A percentile compares a stretch with the other conserved stretches of the same genome.
Evolutionary conservation across 768 basidiomycete species (phyloP).

Genomic region (Thelephora aurantiotincta): DNA sequence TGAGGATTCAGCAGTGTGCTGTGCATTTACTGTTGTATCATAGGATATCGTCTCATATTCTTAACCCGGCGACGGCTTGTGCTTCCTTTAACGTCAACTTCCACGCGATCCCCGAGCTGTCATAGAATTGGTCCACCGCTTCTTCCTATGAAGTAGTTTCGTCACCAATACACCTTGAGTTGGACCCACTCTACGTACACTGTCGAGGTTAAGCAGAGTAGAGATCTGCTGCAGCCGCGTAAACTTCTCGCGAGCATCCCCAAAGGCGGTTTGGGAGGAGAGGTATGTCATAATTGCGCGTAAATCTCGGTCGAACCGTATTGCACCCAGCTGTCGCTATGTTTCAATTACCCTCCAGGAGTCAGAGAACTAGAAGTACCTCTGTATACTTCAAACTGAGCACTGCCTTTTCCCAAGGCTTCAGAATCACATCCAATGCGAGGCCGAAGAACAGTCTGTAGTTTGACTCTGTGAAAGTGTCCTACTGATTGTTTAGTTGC

Average conservation of each 20-base stretch:
- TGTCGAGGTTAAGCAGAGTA: slow-evolving; percentile 80
- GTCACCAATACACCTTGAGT: not conserved
- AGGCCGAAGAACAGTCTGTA: slow-evolving; percentile 78
- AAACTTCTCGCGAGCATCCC: slow-evolving; percentile 88
- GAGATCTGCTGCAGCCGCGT: slow-evolving; percentile 85
- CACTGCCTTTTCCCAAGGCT: slow-evolving; percentile 90
- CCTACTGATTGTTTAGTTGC: slow-evolving; percentile 28
- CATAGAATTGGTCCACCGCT: slow-evolving; percentile 90
- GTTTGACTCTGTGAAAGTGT: slow-evolving; percentile 77
- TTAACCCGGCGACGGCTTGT: slow-evolving; percentile 48
- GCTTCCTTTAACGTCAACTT: slow-evolving; percentile 69
- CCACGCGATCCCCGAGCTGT: slow-evolving; percentile 85
- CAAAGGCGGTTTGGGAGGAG: slow-evolving; percentile 78
- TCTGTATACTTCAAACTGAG: slow-evolving; percentile 77
- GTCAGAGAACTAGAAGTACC: slow-evolving; percentile 23
- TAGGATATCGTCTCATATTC: slow-evolving; percentile 14
- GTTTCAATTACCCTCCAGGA: slow-evolving; percentile 1
- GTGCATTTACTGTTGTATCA: not conserved
- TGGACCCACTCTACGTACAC: slow-evolving; percentile 27
- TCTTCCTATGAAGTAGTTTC: slow-evolving; percentile 50
- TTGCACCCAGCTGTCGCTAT: slow-evolving; percentile 67
- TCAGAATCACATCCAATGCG: slow-evolving; percentile 75
- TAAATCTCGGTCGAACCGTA: slow-evolving; percentile 89
- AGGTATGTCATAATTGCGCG: slow-evolving; percentile 74
- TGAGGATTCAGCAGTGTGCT: not conserved